Base-by-base conservation (phyloP, 1,284 basidiomycete genomes). In the Irpex sp. region DNA sequence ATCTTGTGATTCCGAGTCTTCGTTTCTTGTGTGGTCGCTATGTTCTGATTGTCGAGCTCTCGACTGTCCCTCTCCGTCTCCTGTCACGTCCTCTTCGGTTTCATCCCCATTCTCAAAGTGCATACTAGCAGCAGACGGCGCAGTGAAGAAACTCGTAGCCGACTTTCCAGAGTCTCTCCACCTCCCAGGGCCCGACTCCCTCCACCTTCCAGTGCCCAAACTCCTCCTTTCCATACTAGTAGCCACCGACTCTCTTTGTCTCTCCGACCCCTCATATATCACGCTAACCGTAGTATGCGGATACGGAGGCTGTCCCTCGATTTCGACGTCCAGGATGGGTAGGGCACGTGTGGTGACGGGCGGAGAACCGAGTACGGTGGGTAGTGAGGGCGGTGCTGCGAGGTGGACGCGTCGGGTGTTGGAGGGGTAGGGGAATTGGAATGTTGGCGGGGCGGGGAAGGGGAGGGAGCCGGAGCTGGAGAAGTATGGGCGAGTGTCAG, bases 81-180 rank as follows among this genome's bases (percentile, higher is more conserved):
- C 39, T 43, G 39, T 11, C 11, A 43, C 15, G 5, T 43, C 39
- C 39, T 43, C 39, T 43, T 43, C 39, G 2, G 8, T 15, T 4
- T 43, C 39, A 9, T 43, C 39, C 5, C 39, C 39, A 43, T 43
- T 43, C 39, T 43, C 39, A 39, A 64, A 66, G 43, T 62, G 64
- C 39, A 69, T 26, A 26, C 26, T 26, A 26, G 26, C 26, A 26
- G 26, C 71, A 7, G 80, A 78, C 1, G 72, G 76, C 4, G 87
- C 86, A 6, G 87, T 88, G 49, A 85, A 78, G 68, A 86, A 89
- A 68, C 86, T 88, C 35, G 39, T 43, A 8, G 81, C 83, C 1
- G 84, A 55, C 53, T 17, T 26, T 82, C 64, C 82, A 7, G 53
- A 55, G 33, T 55, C 53, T 35, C 53, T 55, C 53, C 53, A 55